These are phyloP conservation scores for Actinomortierella ambigua DNA, from an alignment of 371 early-diverging fungal species.

Conservation along the genomic window DNA sequence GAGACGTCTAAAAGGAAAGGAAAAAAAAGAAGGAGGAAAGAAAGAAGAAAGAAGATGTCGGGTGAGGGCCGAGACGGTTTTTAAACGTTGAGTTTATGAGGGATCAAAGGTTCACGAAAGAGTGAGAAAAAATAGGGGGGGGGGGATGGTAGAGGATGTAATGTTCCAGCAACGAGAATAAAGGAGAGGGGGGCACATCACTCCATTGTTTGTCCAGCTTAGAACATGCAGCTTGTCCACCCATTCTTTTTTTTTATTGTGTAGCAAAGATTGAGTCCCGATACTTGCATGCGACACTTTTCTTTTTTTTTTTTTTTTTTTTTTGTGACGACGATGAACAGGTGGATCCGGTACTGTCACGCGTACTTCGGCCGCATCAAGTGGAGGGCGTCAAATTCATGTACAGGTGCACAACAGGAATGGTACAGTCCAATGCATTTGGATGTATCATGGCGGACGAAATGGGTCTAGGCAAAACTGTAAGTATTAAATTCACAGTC, in stretches of 20 bases:
- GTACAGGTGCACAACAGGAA: conserved; percentile 91
- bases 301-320: conserved; percentile 13
- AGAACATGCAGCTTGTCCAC: not conserved
- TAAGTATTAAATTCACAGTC: conserved; percentile 48
- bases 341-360: conserved; percentile 85
- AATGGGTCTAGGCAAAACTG: conserved; percentile 97
- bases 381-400: conserved; percentile 94
- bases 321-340: not conserved
- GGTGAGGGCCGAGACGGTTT: too few species aligned
- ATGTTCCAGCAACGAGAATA: too few species aligned
- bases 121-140: not conserved
- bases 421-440: conserved; percentile 47
- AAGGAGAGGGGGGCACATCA: too few species aligned
- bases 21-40: too few species aligned
- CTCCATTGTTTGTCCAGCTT: not conserved
- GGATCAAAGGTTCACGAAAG: not conserved
- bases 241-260: not conserved
- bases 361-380: conserved; percentile 94
- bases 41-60: too few species aligned
- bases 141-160: too few species aligned
- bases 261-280: too few species aligned
- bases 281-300: conserved; percentile 63
- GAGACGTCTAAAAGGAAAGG: too few species aligned
- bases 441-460: conserved; percentile 99
- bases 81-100: too few species aligned